These are phyloP conservation scores for Diaporthe nobilis DNA, from an alignment of 2,329 filamentous ascomycete genomes.

Conservation along the genomic window DNA sequence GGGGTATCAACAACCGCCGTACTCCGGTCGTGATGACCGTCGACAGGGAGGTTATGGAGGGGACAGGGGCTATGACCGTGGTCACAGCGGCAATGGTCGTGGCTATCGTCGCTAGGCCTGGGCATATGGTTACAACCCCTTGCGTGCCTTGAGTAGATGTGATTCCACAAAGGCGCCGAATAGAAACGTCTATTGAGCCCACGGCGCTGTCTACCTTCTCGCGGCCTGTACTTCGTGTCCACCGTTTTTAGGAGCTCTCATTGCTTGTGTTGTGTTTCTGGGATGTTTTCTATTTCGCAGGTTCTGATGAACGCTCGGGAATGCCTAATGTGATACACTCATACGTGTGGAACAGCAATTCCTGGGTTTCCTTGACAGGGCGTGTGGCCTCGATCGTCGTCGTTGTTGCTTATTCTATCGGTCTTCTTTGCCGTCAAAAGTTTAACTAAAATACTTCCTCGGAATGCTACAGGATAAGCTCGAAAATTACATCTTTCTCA, in stretches of 20 bases:
- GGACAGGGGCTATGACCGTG: constrained; percentile 35
- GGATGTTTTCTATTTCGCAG: background rate
- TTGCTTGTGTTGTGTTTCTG: too few relatives aligned
- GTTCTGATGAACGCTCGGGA: background rate
- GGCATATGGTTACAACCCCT: background rate
- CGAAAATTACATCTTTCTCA: background rate
- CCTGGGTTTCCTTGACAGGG: too few relatives aligned
- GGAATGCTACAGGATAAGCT: background rate
- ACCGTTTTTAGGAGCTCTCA: background rate
- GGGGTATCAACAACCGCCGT: constrained; percentile 35
- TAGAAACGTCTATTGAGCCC: background rate
- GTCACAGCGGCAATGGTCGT: constrained; percentile 35
- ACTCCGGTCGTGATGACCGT: constrained; percentile 37
- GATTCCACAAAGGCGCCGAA: background rate
- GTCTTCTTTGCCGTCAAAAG: background rate
- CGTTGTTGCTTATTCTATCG: background rate
- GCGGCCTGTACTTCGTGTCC: background rate
- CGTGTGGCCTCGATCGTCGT: background rate
- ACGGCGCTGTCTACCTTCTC: background rate
- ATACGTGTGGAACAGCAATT: too few relatives aligned
- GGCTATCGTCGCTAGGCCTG: constrained; percentile 38
- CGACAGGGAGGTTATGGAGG: constrained; percentile 39
- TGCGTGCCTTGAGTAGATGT: background rate
- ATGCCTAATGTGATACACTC: background rate
- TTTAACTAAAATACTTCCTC: background rate